Conservation (phyloP, 192 early-diverging fungal genomes). For the Spinellus fusiger region DNA sequence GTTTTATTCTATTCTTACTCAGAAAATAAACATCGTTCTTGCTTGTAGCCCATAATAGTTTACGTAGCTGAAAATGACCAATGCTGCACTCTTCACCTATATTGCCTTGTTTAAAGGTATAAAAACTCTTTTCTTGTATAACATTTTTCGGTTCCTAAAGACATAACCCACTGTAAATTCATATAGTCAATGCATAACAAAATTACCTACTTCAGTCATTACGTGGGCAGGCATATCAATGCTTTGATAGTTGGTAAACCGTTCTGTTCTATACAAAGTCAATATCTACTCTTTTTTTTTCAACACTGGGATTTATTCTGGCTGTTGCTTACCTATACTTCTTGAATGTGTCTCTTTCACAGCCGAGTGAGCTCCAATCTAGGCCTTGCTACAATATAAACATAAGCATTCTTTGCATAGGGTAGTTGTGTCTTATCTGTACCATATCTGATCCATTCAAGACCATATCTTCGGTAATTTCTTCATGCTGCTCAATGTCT, state of each 20-base stretch:
- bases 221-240: neutral
- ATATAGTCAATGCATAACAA: too few species aligned
- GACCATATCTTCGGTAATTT: constrained; percentile 25
- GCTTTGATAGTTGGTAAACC: neutral
- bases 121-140: constrained; percentile 30
- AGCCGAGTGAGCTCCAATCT: constrained; percentile 17
- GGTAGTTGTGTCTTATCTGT: neutral
- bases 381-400: constrained; percentile 31
- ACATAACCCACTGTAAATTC: neutral
- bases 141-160: constrained; percentile 23
- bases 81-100: constrained; percentile 42
- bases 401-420: neutral
- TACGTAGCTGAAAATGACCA: constrained; percentile 60
- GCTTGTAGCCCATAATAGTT: constrained; percentile 51
- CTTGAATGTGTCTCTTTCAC: constrained; percentile 24
- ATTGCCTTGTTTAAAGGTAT: constrained; percentile 39
- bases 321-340: constrained; percentile 20
- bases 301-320: neutral
- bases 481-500: too few species aligned
- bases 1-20: constrained; percentile 17
- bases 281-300: constrained; percentile 6
- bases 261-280: constrained; percentile 4
- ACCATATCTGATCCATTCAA: constrained; percentile 36
- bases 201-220: too few species aligned
- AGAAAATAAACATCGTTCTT: constrained; percentile 57